Evolutionary conservation across 2,329 filamentous ascomycete species (phyloP).

Genomic region (Thelonectria blattea): DNA sequence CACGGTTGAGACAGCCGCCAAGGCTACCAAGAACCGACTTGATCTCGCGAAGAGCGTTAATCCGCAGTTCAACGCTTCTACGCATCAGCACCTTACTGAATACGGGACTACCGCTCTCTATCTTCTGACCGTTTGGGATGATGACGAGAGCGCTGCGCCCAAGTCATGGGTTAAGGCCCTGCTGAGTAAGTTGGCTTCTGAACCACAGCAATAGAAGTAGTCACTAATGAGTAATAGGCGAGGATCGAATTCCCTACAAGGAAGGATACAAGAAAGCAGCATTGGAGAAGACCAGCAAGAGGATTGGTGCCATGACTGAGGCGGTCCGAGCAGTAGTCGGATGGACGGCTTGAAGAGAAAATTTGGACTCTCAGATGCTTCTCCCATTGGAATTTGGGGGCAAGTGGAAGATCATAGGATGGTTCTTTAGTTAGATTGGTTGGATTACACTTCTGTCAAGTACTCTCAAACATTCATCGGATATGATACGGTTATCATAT

Average conservation of each 20-base stretch:
- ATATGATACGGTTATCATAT: background rate
- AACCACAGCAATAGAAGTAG: background rate
- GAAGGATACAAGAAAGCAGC: background rate
- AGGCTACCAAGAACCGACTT: conserved; percentile 34
- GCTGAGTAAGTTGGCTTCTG: background rate
- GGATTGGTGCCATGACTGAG: background rate
- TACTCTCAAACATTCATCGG: background rate
- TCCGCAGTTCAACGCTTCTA: conserved; percentile 30
- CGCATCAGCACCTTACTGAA: background rate
- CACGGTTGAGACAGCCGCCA: conserved; percentile 39
- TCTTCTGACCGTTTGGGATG: conserved; percentile 1
- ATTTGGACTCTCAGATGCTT: background rate
- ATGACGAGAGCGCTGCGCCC: background rate
- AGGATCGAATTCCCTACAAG: conserved; percentile 1
- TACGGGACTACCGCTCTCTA: conserved; percentile 1
- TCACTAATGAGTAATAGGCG: background rate
- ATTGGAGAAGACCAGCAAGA: background rate
- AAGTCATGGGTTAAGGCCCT: conserved; percentile 1
- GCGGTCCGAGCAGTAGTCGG: background rate
- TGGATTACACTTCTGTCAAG: background rate
- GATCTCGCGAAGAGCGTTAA: conserved; percentile 34
- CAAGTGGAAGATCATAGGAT: too few relatives aligned
- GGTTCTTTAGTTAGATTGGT: background rate
- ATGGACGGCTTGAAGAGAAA: background rate
- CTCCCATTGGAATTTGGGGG: background rate